Evolutionary conservation across 1,284 basidiomycete species (phyloP).

Genomic region (Afroboletus lepidellus): DNA sequence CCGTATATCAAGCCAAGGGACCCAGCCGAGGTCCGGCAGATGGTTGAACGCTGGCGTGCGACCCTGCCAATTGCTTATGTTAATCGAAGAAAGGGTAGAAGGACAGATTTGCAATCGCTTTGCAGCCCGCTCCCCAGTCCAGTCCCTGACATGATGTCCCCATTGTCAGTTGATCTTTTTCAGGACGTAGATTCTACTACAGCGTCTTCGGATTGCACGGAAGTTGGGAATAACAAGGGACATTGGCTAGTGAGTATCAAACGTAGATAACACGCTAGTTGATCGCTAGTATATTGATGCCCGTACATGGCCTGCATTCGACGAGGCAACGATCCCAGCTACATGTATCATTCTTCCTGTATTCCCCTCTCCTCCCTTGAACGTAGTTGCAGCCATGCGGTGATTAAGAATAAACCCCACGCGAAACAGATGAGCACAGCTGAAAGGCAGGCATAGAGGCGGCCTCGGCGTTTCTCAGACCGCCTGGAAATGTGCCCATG

Average conservation of each 20-base stretch:
- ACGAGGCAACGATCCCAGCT: neutral
- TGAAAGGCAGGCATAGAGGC: conserved; percentile 46
- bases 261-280: conserved; percentile 14
- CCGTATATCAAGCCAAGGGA: conserved; percentile 27
- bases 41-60: conserved; percentile 34
- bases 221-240: conserved; percentile 32
- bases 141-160: conserved; percentile 19
- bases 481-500: conserved; percentile 27
- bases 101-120: conserved; percentile 3
- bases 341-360: neutral
- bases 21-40: conserved; percentile 25
- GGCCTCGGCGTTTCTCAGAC: conserved; percentile 49
- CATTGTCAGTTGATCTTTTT: conserved; percentile 27
- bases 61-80: conserved; percentile 18
- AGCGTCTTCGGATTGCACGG: conserved; percentile 35
- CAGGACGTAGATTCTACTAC: conserved; percentile 27
- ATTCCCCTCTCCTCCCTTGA: conserved; percentile 38
- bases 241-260: conserved; percentile 34
- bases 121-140: conserved; percentile 1
- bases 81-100: conserved; percentile 18
- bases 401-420: conserved; percentile 68
- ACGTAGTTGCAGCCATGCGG: conserved; percentile 57
- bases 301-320: neutral
- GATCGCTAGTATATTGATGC: neutral
- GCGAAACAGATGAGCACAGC: conserved; percentile 49